These are phyloP conservation scores for Daldinia bambusicola DNA, from an alignment of 495 filamentous ascomycete genomes.

Conservation along the genomic window DNA sequence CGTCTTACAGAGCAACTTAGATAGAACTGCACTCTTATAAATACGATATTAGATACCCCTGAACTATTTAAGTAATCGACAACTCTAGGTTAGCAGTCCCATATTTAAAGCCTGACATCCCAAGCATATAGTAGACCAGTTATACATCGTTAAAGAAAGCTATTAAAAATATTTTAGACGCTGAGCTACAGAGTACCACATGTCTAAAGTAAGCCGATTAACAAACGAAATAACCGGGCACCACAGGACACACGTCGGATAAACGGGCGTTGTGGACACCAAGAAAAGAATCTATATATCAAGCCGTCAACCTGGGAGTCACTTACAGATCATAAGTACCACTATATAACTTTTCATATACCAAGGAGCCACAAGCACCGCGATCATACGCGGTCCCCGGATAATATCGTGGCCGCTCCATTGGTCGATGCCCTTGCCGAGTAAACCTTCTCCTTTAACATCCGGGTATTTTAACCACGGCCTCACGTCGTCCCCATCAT, in stretches of 20 bases:
- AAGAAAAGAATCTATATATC: not conserved
- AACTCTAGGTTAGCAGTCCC: too few relatives aligned
- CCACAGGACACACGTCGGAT: conserved; percentile 10
- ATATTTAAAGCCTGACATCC: too few relatives aligned
- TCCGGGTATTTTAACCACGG: conserved; percentile 40
- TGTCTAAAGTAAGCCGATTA: conserved; percentile 4
- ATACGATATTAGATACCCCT: not conserved
- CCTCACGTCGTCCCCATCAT: conserved; percentile 13
- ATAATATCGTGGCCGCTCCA: conserved; percentile 27
- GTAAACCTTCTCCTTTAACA: conserved; percentile 24
- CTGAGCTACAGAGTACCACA: not conserved
- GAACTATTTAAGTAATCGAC: not conserved
- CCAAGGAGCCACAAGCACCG: not conserved
- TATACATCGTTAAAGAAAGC: not conserved
- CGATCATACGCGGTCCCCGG: conserved; percentile 31
- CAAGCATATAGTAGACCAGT: not conserved
- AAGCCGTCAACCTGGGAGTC: not conserved
- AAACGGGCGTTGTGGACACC: conserved; percentile 27
- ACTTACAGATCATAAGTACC: conserved; percentile 1
- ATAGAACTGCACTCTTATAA: not conserved
- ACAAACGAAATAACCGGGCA: not conserved
- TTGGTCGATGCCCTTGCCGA: conserved; percentile 29
- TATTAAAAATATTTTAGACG: not conserved
- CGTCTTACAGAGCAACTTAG: not conserved
- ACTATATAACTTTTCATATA: conserved; percentile 1